Percentiles rank a stretch among this genome's conserved stretches.
phyloP scores from a whole-genome alignment of 805 yeast genomes.

The Spathaspora sp. region DNA sequence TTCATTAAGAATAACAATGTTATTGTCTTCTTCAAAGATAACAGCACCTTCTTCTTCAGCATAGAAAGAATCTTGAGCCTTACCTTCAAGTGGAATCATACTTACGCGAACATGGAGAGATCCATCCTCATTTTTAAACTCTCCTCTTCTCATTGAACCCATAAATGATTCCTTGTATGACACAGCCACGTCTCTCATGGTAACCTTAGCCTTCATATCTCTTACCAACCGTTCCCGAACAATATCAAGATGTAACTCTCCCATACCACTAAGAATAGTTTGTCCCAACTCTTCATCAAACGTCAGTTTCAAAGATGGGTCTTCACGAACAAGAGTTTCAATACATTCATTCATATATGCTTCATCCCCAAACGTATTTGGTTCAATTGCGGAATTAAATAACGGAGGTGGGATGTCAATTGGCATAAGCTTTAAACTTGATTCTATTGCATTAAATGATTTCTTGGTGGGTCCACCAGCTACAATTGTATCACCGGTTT shows the following conservation, averaged over 20 bases:
- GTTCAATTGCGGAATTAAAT: constrained; percentile 81
- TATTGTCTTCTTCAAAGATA: constrained; percentile 45
- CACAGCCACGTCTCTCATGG: constrained; percentile 80
- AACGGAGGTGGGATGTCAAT: constrained; percentile 90
- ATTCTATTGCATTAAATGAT: constrained; percentile 41
- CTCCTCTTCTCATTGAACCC: constrained; percentile 12
- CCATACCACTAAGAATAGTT: constrained; percentile 91
- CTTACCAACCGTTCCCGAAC: constrained; percentile 73
- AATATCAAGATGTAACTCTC: constrained; percentile 91
- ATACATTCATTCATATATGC: constrained; percentile 71
- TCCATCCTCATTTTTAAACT: constrained; percentile 14
- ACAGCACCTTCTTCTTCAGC: constrained; percentile 40
- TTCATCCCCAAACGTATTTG: constrained; percentile 76
- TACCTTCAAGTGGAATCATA: constrained; percentile 37
- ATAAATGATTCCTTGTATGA: constrained; percentile 75
- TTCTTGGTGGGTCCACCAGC: constrained; percentile 49
- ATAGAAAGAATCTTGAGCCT: constrained; percentile 23
- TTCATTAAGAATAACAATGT: constrained; percentile 32
- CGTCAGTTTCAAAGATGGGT: constrained; percentile 75
- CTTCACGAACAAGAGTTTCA: constrained; percentile 69
- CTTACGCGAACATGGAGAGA: constrained; percentile 20
- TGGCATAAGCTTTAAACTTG: constrained; percentile 57
- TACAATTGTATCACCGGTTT: constrained; percentile 89
- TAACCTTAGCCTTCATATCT: constrained; percentile 79
- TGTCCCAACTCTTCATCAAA: constrained; percentile 87